Conservation (phyloP, 352 stramenopile species). For the Aphanomyces cochlioides region DNA sequence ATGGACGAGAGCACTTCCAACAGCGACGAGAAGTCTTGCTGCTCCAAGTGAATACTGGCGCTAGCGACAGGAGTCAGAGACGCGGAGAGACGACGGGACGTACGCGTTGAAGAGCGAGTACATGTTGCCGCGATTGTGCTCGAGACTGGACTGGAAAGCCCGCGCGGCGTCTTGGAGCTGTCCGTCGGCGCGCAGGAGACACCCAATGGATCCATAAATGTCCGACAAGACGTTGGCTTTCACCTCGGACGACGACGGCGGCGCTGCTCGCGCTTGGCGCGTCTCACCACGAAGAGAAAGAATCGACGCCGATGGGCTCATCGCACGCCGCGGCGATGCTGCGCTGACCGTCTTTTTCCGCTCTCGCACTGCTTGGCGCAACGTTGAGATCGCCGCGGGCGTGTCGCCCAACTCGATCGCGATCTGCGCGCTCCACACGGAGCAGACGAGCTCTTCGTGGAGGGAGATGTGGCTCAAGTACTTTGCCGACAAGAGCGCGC, state of each 20-base stretch:
- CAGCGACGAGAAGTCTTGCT: slow-evolving; percentile 5
- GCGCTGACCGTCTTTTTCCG: not conserved
- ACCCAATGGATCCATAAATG: slow-evolving; percentile 17
- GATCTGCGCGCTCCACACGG: slow-evolving; percentile 27
- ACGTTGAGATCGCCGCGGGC: not conserved
- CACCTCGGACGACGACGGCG: not conserved
- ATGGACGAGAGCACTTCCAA: not conserved
- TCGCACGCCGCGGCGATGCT: too few relatives aligned
- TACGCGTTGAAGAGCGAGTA: slow-evolving; percentile 24
- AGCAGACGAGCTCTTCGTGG: slow-evolving; percentile 20
- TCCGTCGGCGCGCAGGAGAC: slow-evolving; percentile 2
- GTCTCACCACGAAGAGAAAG: too few relatives aligned
- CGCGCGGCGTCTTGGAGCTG: not conserved
- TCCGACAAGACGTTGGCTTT: slow-evolving; percentile 10
- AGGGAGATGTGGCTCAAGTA: not conserved
- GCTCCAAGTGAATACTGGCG: not conserved
- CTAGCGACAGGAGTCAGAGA: not conserved
- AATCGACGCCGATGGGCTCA: too few relatives aligned
- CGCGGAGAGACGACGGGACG: not conserved
- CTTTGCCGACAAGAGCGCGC: slow-evolving; percentile 17
- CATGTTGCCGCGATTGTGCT: not conserved
- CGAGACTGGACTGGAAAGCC: slow-evolving; percentile 1
- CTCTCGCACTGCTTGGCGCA: slow-evolving; percentile 6
- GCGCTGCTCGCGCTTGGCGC: too few relatives aligned
- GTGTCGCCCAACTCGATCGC: not conserved